These are phyloP conservation scores for Curvularia spicifera DNA, from an alignment of 2,329 filamentous ascomycete species.

Conservation along the genomic window DNA sequence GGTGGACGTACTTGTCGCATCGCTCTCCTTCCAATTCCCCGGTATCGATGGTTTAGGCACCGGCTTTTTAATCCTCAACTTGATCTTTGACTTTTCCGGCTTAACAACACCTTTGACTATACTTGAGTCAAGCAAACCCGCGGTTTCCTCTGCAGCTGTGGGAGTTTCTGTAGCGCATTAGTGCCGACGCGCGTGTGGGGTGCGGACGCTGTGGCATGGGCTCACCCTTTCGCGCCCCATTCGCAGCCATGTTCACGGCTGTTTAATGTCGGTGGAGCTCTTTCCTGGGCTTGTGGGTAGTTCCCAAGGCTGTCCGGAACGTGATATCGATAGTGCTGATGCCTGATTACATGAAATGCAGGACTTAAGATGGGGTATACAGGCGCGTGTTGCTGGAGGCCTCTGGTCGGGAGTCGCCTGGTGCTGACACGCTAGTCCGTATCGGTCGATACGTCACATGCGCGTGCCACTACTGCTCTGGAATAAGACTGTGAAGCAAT, in stretches of 20 bases:
- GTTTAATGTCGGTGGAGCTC: conserved; percentile 45
- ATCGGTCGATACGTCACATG: conserved; percentile 7
- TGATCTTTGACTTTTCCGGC: conserved; percentile 52
- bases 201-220: conserved; percentile 16
- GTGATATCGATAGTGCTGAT: conserved; percentile 12
- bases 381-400: conserved; percentile 16
- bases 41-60: conserved; percentile 68
- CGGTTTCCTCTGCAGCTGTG: conserved; percentile 8
- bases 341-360: conserved; percentile 21
- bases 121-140: conserved; percentile 36
- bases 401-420: conserved; percentile 19
- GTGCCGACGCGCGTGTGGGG: conserved; percentile 25
- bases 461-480: neutral
- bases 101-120: conserved; percentile 45
- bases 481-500: neutral
- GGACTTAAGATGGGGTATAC: conserved; percentile 24
- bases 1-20: conserved; percentile 63
- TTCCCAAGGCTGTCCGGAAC: neutral
- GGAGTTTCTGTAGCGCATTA: conserved; percentile 34
- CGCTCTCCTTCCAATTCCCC: conserved; percentile 73
- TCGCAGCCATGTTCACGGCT: conserved; percentile 40
- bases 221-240: conserved; percentile 49
- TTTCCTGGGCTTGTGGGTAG: conserved; percentile 23
- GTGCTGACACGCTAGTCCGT: conserved; percentile 17
- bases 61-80: conserved; percentile 63